Base-by-base conservation (phyloP, 2,329 filamentous ascomycete species). In the Apiospora arundinis region DNA sequence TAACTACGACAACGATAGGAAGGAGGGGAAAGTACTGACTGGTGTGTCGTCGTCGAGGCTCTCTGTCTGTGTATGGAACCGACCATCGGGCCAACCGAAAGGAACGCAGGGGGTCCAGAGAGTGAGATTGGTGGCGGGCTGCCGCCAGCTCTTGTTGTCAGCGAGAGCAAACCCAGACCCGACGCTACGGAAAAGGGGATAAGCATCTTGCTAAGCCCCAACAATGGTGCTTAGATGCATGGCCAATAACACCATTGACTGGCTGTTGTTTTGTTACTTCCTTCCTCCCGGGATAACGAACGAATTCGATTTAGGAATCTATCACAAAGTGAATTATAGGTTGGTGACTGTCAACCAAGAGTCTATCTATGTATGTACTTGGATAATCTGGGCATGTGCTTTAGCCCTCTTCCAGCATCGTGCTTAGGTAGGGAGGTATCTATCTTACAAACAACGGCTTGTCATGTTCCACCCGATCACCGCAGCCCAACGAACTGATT, bases 201-300 rank as follows among this genome's bases (percentile, higher is more conserved):
- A 42, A 2, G 18, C 16, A 60, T 60, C 14, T 60, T 28, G 52
- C 52, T 37, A 37, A 60, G 52, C 16, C 52, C 18, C 6, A 32
- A 32, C 6, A 6, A 60, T 60, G 7, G 52, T 60, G 52, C 8
- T 21, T 48, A 69, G 12, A 12, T 18, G 23, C 67, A 68, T 28
- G n/a, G 44, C 67, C 18, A 25, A 46, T 21, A 28, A 21, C 8
- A 48, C 69, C 67, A 71, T 65, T 52, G 9, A 52, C 49, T 28
- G 23, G 4, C 23, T 16, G 23, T 12, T 14, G 1, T 28, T 28
- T 28, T 6, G 49, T 28, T 16, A 28, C 23, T 7, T 49, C 4
- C n/a, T 49, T 49, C n/a, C 48, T 25, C n/a, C n/a, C 48, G 48
- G 16, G 14, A 18, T 21, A 21, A 37, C 11, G 21, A 9, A 21